Conservation (phyloP, 345 rosid species). For the Citrus hindsii region DNA sequence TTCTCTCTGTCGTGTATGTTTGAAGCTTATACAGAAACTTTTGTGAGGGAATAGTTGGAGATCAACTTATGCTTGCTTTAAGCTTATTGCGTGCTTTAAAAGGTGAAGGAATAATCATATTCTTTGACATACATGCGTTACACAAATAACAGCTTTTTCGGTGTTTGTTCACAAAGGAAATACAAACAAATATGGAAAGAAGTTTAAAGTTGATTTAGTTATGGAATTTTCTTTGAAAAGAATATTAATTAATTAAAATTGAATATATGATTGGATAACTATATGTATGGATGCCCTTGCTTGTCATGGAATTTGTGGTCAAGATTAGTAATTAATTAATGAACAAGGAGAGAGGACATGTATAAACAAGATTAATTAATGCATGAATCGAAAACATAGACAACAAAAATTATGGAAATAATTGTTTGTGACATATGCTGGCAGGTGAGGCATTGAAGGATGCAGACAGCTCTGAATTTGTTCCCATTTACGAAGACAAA, state of each 20-base stretch:
- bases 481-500: conserved; percentile 84
- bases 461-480: conserved; percentile 60
- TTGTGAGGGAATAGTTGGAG: too few species aligned
- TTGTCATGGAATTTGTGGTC: not conserved
- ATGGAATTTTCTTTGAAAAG: not conserved
- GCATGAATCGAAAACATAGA: not conserved
- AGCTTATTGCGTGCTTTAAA: not conserved
- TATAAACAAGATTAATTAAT: not conserved
- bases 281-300: not conserved
- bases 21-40: too few species aligned
- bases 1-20: too few species aligned
- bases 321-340: not conserved
- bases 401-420: not conserved
- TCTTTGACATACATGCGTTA: not conserved
- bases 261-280: not conserved
- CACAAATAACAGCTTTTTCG: not conserved
- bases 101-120: not conserved
- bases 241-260: not conserved
- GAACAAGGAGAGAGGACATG: not conserved
- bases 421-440: conserved; percentile 2
- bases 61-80: too few species aligned
- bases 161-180: too few species aligned
- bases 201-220: too few species aligned
- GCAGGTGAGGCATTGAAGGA: conserved; percentile 60
- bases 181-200: too few species aligned